Base-by-base conservation (phyloP, 2,329 filamentous ascomycete species). In the Aspergillus terreus region DNA sequence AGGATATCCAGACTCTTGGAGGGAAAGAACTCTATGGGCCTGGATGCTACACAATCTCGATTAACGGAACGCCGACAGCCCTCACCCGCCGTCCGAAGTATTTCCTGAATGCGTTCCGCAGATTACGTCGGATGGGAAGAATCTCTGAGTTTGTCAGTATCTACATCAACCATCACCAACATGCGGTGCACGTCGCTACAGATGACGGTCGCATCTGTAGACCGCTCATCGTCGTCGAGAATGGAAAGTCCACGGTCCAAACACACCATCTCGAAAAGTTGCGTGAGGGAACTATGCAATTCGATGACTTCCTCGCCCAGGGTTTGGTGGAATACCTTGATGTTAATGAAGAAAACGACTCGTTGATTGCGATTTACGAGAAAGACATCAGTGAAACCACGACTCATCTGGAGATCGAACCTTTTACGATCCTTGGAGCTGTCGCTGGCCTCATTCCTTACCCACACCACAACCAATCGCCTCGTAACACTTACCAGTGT, bases 381-480 rank as follows among this genome's bases (percentile, higher is more conserved):
- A 80, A 85, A 19, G 86, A 95, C 54, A 90, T 97, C 58, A 87
- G 84, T 15, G 82, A 85, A 55, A 84, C 85, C 49, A 95, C 91
- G 0, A 99, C 94, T 0, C 95, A 99, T 73, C 78, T 97, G 54
- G 94, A 99, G 71, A 97, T 99, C 56, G 94, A 99, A 68, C 95
- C 95, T 0, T 99, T 99, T 67, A 99, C 94, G 1, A 87, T 99
- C 46, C 82, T 99, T 12, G 94, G 94, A 23, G 94, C 94, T 44
- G 94, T 99, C 23, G 94, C 94, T 36, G 94, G 94, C 41, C 79
- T 99, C 35, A 99, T 99, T 68, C 94, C 94, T 4, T 99, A 97
- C 66, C 94, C 94, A 7, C 94, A 99, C 70, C 94, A 99, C 78
- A 99, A 99, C 72, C 94, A 99, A 71, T 99, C 95, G 14, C 94